phyloP scores from a whole-genome alignment of 2,329 filamentous ascomycete genomes.

The Fusarium hostae region DNA sequence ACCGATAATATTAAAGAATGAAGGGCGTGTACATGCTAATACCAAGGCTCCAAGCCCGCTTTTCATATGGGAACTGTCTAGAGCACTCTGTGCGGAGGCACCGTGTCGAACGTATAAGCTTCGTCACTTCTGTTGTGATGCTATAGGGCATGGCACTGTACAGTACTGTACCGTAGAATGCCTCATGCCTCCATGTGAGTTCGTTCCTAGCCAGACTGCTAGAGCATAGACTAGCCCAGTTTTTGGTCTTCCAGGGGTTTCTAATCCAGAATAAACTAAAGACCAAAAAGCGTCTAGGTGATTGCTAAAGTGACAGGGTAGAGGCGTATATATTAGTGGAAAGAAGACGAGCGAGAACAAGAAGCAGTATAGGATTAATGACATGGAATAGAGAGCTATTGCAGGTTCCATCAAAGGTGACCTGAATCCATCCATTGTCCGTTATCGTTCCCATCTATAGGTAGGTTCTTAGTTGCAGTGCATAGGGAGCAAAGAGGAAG shows the following conservation, averaged over 20 bases:
- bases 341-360: background rate
- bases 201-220: background rate
- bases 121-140: conserved; percentile 17
- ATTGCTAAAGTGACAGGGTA: conserved; percentile 4
- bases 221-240: conserved; percentile 31
- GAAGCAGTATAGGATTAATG: conserved; percentile 24
- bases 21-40: conserved; percentile 19
- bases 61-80: conserved; percentile 11
- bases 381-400: conserved; percentile 33
- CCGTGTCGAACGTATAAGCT: conserved; percentile 25
- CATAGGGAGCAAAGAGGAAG: background rate
- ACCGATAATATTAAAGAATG: conserved; percentile 26
- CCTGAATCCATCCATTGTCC: conserved; percentile 16
- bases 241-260: conserved; percentile 32
- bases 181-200: conserved; percentile 29
- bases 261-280: conserved; percentile 22
- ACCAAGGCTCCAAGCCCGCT: conserved; percentile 22
- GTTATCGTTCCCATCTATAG: conserved; percentile 14
- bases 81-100: conserved; percentile 2
- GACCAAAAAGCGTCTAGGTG: conserved; percentile 4
- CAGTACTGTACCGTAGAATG: conserved; percentile 2
- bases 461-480: background rate
- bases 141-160: conserved; percentile 26
- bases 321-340: conserved; percentile 18
- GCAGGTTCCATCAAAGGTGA: conserved; percentile 14